A percentile compares a stretch with the other conserved stretches of the same genome.
Evolutionary conservation across 2,329 filamentous ascomycete species (phyloP).

Genomic region (Phialophora macrospora): DNA sequence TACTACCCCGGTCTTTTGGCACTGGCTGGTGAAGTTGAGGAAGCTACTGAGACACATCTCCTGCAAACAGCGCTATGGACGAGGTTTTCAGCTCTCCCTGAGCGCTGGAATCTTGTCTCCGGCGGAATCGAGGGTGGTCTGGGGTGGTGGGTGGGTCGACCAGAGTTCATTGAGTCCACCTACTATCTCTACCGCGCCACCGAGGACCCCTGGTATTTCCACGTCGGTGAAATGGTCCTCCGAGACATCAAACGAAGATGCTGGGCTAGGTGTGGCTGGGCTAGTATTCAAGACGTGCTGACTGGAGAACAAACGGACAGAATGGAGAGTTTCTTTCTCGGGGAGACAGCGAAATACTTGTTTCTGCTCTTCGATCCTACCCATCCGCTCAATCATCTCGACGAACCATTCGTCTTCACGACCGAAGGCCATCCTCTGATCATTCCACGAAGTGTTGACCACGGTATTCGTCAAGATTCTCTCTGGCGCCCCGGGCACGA

Average conservation of each 20-base stretch:
- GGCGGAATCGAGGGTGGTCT: constrained; percentile 84
- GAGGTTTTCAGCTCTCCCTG: constrained; percentile 88
- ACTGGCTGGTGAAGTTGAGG: constrained; percentile 85
- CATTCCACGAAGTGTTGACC: constrained; percentile 64
- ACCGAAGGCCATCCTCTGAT: constrained; percentile 94
- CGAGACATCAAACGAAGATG: constrained; percentile 86
- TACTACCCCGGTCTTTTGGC: constrained; percentile 91
- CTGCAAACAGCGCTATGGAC: constrained; percentile 94
- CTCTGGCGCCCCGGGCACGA: constrained; percentile 26
- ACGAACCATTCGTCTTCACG: constrained; percentile 88
- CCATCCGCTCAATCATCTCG: constrained; percentile 85
- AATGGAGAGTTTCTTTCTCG: constrained; percentile 98
- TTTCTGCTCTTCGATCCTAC: constrained; percentile 85
- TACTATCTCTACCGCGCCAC: constrained; percentile 96
- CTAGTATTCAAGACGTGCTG: constrained; percentile 80
- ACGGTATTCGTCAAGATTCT: constrained; percentile 21
- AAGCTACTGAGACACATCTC: constrained; percentile 86
- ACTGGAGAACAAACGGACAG: constrained; percentile 87
- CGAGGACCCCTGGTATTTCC: constrained; percentile 91
- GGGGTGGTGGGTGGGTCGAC: constrained; percentile 92
- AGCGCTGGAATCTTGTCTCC: constrained; percentile 87
- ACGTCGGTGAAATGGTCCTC: constrained; percentile 94
- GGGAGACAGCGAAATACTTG: constrained; percentile 94
- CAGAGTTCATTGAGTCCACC: constrained; percentile 95
- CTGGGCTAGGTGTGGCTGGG: constrained; percentile 91